Conservation (phyloP, 2,329 filamentous ascomycete genomes). For the Cordyceps javanica region DNA sequence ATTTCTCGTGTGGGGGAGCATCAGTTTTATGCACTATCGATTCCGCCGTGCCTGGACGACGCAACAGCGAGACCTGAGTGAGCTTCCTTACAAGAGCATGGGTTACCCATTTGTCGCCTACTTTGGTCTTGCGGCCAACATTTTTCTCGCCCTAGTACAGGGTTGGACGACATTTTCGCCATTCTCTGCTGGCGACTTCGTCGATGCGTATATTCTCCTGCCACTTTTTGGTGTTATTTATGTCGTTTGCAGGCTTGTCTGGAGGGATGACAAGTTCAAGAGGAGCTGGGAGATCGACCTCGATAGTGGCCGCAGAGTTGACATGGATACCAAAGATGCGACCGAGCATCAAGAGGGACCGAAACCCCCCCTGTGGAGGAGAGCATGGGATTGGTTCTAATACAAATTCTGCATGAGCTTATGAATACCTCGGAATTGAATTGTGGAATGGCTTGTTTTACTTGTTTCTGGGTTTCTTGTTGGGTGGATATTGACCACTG, state of each 20-base stretch:
- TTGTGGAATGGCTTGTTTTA: not conserved
- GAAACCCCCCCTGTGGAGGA: conserved; percentile 36
- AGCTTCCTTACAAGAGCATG: conserved; percentile 50
- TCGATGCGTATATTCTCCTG: conserved; percentile 57
- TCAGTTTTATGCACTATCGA: conserved; percentile 65
- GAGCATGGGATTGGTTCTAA: conserved; percentile 35
- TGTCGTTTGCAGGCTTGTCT: conserved; percentile 46
- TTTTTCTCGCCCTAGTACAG: conserved; percentile 55
- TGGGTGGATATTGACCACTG: not conserved
- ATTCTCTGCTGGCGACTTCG: conserved; percentile 52
- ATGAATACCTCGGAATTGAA: not conserved
- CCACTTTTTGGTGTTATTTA: conserved; percentile 55
- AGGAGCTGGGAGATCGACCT: conserved; percentile 48
- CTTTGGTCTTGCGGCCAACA: conserved; percentile 50
- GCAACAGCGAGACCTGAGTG: conserved; percentile 48
- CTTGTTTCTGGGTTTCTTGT: not conserved
- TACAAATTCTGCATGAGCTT: not conserved
- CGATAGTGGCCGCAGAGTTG: conserved; percentile 47
- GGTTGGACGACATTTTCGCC: conserved; percentile 56
- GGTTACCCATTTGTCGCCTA: conserved; percentile 54
- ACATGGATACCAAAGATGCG: conserved; percentile 41
- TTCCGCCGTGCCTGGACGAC: conserved; percentile 58
- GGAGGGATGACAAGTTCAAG: conserved; percentile 44
- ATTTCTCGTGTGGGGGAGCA: conserved; percentile 66
- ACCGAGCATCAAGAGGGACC: conserved; percentile 24